Percentiles rank a stretch among this genome's conserved stretches.
Conservation (phyloP, 2,329 filamentous ascomycete species). For the Aspergillus cejpii region DNA sequence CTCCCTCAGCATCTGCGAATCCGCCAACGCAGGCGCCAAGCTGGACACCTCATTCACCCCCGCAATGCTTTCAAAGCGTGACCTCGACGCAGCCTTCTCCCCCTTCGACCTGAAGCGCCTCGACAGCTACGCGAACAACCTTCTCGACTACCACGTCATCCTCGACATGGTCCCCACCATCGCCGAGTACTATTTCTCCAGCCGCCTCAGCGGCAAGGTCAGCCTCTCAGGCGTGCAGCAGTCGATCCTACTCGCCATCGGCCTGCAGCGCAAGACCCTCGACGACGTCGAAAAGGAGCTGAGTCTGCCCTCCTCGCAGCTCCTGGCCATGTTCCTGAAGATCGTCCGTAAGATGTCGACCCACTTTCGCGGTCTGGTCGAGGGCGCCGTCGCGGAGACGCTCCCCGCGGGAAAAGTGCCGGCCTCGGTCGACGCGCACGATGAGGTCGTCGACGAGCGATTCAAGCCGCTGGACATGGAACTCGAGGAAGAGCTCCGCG, state of each 20-base stretch:
- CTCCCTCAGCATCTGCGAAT: conserved; percentile 82
- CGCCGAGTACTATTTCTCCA: conserved; percentile 76
- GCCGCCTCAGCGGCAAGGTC: conserved; percentile 60
- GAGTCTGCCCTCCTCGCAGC: conserved; percentile 64
- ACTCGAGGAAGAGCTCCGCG: conserved; percentile 75
- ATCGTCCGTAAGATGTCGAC: conserved; percentile 79
- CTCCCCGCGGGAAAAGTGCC: conserved; percentile 52
- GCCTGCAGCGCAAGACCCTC: conserved; percentile 82
- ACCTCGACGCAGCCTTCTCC: conserved; percentile 71
- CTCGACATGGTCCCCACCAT: conserved; percentile 83
- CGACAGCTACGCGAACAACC: conserved; percentile 91
- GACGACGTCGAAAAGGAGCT: conserved; percentile 75
- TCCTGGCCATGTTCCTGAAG: conserved; percentile 97
- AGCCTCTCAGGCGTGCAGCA: conserved; percentile 76
- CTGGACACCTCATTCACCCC: conserved; percentile 53
- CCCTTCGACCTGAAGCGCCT: conserved; percentile 93
- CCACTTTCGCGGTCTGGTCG: conserved; percentile 68
- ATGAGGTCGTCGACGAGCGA: conserved; percentile 58
- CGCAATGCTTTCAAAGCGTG: conserved; percentile 59
- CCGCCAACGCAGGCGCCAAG: conserved; percentile 65
- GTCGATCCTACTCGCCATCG: conserved; percentile 79
- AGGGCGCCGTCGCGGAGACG: conserved; percentile 63
- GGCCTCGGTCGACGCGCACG: conserved; percentile 55
- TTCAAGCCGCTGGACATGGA: conserved; percentile 65
- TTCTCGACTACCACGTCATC: conserved; percentile 96